Conservation (phyloP, 805 yeast species). For the Helenozyma baotianmanensis region DNA sequence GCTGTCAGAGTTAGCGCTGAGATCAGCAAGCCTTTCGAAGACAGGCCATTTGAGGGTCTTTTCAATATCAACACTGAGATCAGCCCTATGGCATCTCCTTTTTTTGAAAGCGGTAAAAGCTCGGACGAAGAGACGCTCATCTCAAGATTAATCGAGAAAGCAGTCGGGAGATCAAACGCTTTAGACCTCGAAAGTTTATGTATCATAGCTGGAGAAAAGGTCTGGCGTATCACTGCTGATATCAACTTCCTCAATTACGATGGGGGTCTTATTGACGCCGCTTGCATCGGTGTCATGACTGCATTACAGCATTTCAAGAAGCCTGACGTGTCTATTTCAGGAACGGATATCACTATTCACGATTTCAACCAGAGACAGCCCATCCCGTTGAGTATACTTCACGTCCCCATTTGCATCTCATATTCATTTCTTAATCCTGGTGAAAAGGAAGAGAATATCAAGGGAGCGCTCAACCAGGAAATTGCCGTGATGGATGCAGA, state of each 20-base stretch:
- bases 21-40: conserved; percentile 76
- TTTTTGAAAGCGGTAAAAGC: conserved; percentile 68
- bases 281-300: conserved; percentile 85
- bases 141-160: conserved; percentile 82
- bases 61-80: conserved; percentile 82
- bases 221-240: conserved; percentile 90
- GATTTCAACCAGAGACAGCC: conserved; percentile 78
- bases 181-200: conserved; percentile 87
- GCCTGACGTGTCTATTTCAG: conserved; percentile 75
- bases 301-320: conserved; percentile 77
- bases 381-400: conserved; percentile 77
- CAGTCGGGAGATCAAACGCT: conserved; percentile 86
- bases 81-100: conserved; percentile 84
- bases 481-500: conserved; percentile 72
- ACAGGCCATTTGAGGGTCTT: conserved; percentile 90
- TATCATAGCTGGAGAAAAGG: conserved; percentile 83
- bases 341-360: conserved; percentile 63
- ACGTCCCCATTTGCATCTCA: conserved; percentile 85
- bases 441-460: conserved; percentile 62
- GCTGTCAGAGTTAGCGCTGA: conserved; percentile 71
- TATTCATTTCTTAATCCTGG: conserved; percentile 78
- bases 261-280: conserved; percentile 88
- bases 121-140: conserved; percentile 80
- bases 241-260: conserved; percentile 85
- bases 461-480: conserved; percentile 58